A percentile compares a stretch with the other conserved stretches of the same genome.
Evolutionary conservation across 2,329 filamentous ascomycete species (phyloP).

Genomic region (Trichoderma sp.): DNA sequence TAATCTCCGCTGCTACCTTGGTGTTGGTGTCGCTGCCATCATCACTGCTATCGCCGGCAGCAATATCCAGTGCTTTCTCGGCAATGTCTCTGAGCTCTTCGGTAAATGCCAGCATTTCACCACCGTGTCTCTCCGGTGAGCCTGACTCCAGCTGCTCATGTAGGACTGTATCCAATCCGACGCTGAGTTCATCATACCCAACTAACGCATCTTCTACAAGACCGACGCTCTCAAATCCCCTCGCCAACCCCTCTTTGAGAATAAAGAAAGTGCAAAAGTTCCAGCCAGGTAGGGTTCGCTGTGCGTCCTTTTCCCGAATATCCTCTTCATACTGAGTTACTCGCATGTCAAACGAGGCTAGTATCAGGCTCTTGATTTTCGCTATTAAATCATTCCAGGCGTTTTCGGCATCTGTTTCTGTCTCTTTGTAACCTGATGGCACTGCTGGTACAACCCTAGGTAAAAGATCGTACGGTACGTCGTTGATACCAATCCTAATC

Average conservation of each 20-base stretch:
- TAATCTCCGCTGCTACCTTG: conserved; percentile 35
- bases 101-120: conserved; percentile 68
- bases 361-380: conserved; percentile 83
- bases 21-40: conserved; percentile 51
- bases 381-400: conserved; percentile 81
- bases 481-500: conserved; percentile 72
- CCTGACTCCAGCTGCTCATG: conserved; percentile 65
- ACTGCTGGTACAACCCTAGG: conserved; percentile 62
- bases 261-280: conserved; percentile 99
- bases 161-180: conserved; percentile 80
- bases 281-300: conserved; percentile 87
- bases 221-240: conserved; percentile 94
- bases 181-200: conserved; percentile 89
- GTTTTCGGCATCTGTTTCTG: conserved; percentile 71
- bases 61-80: conserved; percentile 47
- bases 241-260: conserved; percentile 88
- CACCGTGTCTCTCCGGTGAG: conserved; percentile 63
- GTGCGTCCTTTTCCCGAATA: conserved; percentile 88
- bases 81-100: conserved; percentile 66
- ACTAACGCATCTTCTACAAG: conserved; percentile 92
- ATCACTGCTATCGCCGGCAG: conserved; percentile 32
- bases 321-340: conserved; percentile 97
- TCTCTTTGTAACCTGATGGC: conserved; percentile 64
- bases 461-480: conserved; percentile 63
- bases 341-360: conserved; percentile 84